Conservation (phyloP, 1,284 basidiomycete genomes). For the Agaricales sp. region DNA sequence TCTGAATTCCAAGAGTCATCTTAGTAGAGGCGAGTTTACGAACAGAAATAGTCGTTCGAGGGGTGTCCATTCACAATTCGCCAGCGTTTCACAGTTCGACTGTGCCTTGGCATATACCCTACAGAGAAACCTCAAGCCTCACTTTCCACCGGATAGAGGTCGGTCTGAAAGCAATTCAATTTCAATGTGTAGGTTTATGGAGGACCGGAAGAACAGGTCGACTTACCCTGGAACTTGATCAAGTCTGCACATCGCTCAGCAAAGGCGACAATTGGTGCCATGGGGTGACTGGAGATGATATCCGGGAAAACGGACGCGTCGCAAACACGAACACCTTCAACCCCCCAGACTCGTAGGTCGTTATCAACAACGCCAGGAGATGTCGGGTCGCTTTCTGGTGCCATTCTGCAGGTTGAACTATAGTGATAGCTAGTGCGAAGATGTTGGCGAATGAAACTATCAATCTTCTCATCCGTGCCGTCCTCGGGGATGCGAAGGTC, state of each 20-base stretch:
- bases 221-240: not conserved
- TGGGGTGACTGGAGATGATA: constrained; percentile 23
- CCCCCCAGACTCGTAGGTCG: constrained; percentile 37
- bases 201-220: not conserved
- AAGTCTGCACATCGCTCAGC: constrained; percentile 24
- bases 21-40: not conserved
- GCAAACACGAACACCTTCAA: constrained; percentile 25
- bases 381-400: constrained; percentile 14
- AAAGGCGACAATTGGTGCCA: constrained; percentile 24
- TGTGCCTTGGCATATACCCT: not conserved
- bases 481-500: constrained; percentile 20
- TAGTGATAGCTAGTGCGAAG: constrained; percentile 25
- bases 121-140: not conserved
- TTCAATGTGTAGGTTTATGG: not conserved
- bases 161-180: not conserved
- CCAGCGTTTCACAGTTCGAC: not conserved
- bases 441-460: constrained; percentile 17
- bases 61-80: not conserved
- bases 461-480: constrained; percentile 16
- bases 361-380: constrained; percentile 36
- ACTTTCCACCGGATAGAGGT: not conserved
- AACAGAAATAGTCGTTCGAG: not conserved
- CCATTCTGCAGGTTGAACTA: constrained; percentile 28
- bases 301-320: constrained; percentile 31
- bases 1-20: too few relatives aligned